Evolutionary conservation across 2,329 filamentous ascomycete species (phyloP), one percentile per base, ranked within the genome.

Genomic region (Cytospora mali): DNA sequence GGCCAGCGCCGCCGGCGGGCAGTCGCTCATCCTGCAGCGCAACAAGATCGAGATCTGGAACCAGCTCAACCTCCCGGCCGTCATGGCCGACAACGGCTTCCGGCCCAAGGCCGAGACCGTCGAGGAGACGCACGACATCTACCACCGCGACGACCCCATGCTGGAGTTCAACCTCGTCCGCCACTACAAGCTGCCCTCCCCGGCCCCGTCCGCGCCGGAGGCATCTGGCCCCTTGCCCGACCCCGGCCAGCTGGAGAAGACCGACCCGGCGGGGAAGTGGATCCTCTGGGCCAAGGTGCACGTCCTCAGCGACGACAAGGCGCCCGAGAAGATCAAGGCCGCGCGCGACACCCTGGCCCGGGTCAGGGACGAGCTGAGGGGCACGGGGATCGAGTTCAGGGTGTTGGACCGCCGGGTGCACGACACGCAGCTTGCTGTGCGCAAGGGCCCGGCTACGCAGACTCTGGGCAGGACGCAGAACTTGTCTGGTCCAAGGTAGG

Each of bases 31-130:
- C 35, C 81, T 77, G 11, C 80, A 84, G 69, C 77, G 84, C 46
- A 84, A 83, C 69, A 82, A 81, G 71, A 76, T 85, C 7, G 84
- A 86, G 67, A 80, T 87, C n/a, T 79, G 80, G 68, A 77, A 81
- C 1, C 80, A 83, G 67, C 78, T 73, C 56, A 80, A 78, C 54
- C 69, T 88, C 9, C 76, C 77, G 3, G 75, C 75, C 2, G 70
- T 84, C 7, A 69, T 88, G 70, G 71, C 72, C 23, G 81, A 84
- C 29, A 88, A 86, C 64, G 76, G 77, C 13, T 80, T 85, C 67
- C 75, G 72, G n/a, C 80, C 81, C 70, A 82, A 81, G 64, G 79
- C 76, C 9, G 82, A 86, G 68, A 74, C 78, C 14, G 71, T 87
- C 6, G 82, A 85, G 65, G 83, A 87, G 64, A 76, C 78, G 3